Evolutionary conservation across 2,329 filamentous ascomycete genomes (phyloP).

Genomic region (Exophiala mesophila): DNA sequence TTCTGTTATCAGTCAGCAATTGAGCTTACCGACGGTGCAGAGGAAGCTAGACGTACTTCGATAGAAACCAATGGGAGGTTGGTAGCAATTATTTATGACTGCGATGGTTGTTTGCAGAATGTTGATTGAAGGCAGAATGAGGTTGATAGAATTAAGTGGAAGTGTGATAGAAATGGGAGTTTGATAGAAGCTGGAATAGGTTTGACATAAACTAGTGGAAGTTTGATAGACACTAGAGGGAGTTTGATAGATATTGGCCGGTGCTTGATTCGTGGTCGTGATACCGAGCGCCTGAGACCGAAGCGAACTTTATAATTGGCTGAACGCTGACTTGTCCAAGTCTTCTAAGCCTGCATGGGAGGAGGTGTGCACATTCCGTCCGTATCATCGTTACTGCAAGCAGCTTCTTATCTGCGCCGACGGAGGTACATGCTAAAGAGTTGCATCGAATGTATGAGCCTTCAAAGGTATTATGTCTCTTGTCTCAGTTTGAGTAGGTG

Average conservation of each 20-base stretch:
- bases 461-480: too few species aligned
- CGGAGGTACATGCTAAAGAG: too few species aligned
- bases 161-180: background rate
- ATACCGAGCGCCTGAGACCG: too few species aligned
- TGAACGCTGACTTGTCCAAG: too few species aligned
- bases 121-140: background rate
- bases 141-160: background rate
- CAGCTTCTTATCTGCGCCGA: too few species aligned
- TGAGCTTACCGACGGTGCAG: too few species aligned
- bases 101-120: background rate
- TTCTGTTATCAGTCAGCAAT: slow-evolving; percentile 1
- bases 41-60: background rate
- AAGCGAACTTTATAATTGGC: too few species aligned
- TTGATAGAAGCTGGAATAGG: background rate
- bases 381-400: background rate
- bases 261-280: background rate
- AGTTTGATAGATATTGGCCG: background rate
- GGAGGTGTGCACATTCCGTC: too few species aligned
- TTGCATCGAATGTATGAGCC: too few species aligned
- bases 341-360: too few species aligned
- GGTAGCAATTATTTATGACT: background rate
- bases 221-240: background rate
- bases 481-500: too few species aligned
- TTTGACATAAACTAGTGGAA: background rate
- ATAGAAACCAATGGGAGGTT: slow-evolving; percentile 2